Base-by-base conservation (phyloP, 192 early-diverging fungal species). In the Entomortierella beljakovae region DNA sequence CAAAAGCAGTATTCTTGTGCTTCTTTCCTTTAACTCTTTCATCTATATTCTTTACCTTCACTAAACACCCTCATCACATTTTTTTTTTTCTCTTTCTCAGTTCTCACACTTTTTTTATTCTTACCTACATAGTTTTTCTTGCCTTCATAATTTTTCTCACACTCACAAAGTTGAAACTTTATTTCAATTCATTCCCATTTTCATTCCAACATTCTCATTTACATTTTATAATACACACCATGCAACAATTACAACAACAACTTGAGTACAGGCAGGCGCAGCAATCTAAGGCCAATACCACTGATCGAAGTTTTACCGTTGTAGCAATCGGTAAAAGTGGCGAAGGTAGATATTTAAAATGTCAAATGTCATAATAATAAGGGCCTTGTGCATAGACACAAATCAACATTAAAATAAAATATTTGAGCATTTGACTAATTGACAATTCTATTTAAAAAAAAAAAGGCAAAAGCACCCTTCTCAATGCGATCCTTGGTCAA, bases 401-500 rank as follows among this genome's bases (percentile, higher is more conserved):
- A 43, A n/a, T 8, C 11, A 34, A 57, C 7, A 52, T 23, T 23
- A 52, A 52, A 52, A 52, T 23, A 52, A 52, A 52, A 52, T 23
- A n/a, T 23, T 15, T 9, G 18, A 43, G 9, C 42, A 43, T 18
- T 13, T 13, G 42, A 43, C 18, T 43, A 9, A 43, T 43, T 43
- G 18, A 13, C 10, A 43, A 43, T 43, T 13, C 42, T 13, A n/a
- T n/a, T n/a, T n/a, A n/a, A n/a, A n/a, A n/a, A n/a, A n/a, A n/a
- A 57, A 20, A 57, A 70, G 85, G 85, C 20, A 86, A 84, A 53
- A 83, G 82, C 49, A 86, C 81, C 22, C 61, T 86, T 25, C 68
- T 86, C 25, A 86, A 86, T 68, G 54, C 64, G 23, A 80, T 86
- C 33, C 62, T 84, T 33, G 82, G 82, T 33, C 38, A 67, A 46